Percentiles rank a stretch among this genome's conserved stretches.
Evolutionary conservation across 2,329 filamentous ascomycete species (phyloP).

Genomic region (Aspergillus sp.): DNA sequence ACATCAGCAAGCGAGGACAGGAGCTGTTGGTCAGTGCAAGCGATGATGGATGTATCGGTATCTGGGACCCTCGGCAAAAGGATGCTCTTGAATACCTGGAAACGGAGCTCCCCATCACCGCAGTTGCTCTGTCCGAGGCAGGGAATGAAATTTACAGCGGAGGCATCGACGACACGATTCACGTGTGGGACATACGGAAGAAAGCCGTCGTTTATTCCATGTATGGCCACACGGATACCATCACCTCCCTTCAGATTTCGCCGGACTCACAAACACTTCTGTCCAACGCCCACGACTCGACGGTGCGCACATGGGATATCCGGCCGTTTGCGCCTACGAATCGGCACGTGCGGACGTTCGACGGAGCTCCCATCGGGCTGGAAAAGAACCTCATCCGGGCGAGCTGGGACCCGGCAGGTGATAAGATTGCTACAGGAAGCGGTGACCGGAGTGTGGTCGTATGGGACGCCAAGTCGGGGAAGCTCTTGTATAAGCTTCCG

Average conservation of each 20-base stretch:
- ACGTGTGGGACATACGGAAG: slow-evolving; percentile 93
- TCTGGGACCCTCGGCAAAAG: slow-evolving; percentile 93
- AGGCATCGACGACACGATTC: slow-evolving; percentile 94
- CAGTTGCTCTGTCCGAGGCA: slow-evolving; percentile 82
- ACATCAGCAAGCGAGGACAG: slow-evolving; percentile 80
- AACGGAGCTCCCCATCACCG: slow-evolving; percentile 86
- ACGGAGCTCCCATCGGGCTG: slow-evolving; percentile 77
- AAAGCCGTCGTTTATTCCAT: slow-evolving; percentile 81
- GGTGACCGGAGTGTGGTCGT: slow-evolving; percentile 86
- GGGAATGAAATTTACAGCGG: slow-evolving; percentile 93
- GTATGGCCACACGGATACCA: slow-evolving; percentile 80
- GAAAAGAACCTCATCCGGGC: slow-evolving; percentile 88
- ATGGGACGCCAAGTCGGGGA: slow-evolving; percentile 83
- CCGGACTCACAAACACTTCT: slow-evolving; percentile 84
- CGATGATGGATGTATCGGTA: slow-evolving; percentile 86
- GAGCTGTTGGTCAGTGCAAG: slow-evolving; percentile 85
- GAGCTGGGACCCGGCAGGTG: slow-evolving; percentile 80
- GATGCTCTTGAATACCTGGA: slow-evolving; percentile 79
- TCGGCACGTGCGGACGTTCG: slow-evolving; percentile 76
- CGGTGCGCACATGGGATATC: slow-evolving; percentile 91
- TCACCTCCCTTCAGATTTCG: slow-evolving; percentile 84
- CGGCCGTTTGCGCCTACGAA: slow-evolving; percentile 87
- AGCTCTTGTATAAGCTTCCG: slow-evolving; percentile 86
- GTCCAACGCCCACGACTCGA: slow-evolving; percentile 90
- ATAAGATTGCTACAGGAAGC: slow-evolving; percentile 79